Evolutionary conservation across 2,329 filamentous ascomycete species (phyloP), one percentile per base, ranked within the genome.

Genomic region (Claviceps citrina): DNA sequence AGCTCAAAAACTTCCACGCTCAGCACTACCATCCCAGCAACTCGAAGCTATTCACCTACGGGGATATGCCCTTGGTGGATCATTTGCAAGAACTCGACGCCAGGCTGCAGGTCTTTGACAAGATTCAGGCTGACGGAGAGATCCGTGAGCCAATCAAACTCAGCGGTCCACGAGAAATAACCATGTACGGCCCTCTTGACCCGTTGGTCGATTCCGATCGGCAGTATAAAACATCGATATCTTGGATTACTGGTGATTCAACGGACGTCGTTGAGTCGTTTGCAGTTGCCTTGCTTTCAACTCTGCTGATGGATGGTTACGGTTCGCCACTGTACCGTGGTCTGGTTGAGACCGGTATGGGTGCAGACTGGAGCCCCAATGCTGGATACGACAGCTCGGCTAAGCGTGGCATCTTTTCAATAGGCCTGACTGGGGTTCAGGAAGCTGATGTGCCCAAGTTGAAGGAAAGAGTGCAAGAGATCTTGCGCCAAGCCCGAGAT

Each of bases 1-100:
- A 95, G 57, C 67, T 98, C 37, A 81, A 78, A 54, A 74, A 80
- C 31, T 98, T 94, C 58, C 93, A 96, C 48, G 79, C 79, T 32
- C 76, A 86, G 48, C 86, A 98, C 61, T 98, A 98, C 58, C 89
- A 98, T 59, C 91, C 91, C 0, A 96, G 86, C 63, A 98, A 98
- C 60, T 82, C 89, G 34, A 96, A 95, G 62, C 70, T 98, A 32
- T 78, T 96, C 53, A 95, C 91, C 0, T 98, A 98, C 50, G 91
- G 91, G 38, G 81, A 95, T 54, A 86, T 96, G 75, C 82, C 86
- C 1, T 64, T 98, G 44, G 68, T 68, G 3, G 80, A 84, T 40
- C 91, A 98, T 55, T 60, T 96, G 38, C 68, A 75, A 54, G 82
- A 91, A 52, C 71, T 96, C 22, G 74, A 89, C 52, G 70, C 76